These are phyloP conservation scores for Didymella pomorum DNA, from an alignment of 2,329 filamentous ascomycete genomes.

Conservation along the genomic window DNA sequence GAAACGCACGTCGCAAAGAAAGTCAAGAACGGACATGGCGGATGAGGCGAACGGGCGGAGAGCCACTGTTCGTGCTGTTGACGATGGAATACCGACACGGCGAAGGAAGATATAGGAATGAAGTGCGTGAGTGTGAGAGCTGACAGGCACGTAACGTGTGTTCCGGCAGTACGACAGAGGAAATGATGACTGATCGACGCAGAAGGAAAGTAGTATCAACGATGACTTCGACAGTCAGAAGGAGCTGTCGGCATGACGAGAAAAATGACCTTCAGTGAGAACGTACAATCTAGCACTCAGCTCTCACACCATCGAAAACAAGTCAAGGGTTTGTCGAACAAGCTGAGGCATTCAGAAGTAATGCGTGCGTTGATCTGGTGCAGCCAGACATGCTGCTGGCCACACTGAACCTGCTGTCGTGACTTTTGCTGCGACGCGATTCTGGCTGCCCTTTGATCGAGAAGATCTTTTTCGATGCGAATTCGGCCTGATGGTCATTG, in stretches of 20 bases:
- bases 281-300: too few species aligned
- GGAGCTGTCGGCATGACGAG: not conserved
- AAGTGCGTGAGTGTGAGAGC: not conserved
- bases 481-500: slow-evolving; percentile 4
- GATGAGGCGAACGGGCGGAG: not conserved
- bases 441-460: not conserved
- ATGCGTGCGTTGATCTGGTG: not conserved
- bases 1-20: slow-evolving; percentile 42
- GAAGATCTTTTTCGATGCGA: not conserved
- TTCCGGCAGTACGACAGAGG: not conserved
- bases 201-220: not conserved
- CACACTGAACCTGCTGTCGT: not conserved
- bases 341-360: not conserved
- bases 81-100: not conserved
- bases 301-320: too few species aligned
- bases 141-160: not conserved
- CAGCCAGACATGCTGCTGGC: not conserved
- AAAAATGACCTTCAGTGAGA: too few species aligned
- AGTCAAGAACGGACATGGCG: slow-evolving; percentile 35
- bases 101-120: not conserved
- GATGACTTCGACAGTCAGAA: not conserved
- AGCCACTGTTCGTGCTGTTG: not conserved
- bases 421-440: not conserved
- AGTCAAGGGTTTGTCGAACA: not conserved
- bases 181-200: not conserved